phyloP scores from a whole-genome alignment of 2,329 filamentous ascomycete genomes.

The Aspergillus nomiae region DNA sequence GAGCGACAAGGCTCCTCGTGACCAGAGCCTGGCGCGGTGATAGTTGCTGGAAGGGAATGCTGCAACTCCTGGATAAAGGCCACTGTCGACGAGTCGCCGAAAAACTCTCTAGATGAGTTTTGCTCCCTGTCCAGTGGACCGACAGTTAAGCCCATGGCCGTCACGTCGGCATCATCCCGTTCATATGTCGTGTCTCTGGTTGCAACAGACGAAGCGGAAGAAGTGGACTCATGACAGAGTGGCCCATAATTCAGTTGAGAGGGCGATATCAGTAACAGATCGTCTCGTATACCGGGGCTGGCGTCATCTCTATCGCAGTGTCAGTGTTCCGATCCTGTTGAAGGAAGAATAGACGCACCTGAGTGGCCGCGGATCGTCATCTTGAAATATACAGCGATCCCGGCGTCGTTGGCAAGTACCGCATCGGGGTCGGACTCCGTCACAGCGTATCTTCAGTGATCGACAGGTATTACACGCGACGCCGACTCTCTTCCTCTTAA shows the following conservation, averaged over 20 bases:
- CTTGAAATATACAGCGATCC: not conserved
- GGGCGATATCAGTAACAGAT: not conserved
- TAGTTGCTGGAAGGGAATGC: not conserved
- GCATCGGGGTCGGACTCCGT: not conserved
- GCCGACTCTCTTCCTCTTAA: constrained; percentile 1
- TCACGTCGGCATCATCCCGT: not conserved
- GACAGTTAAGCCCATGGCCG: not conserved
- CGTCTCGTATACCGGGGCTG: not conserved
- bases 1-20: not conserved
- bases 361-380: not conserved
- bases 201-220: not conserved
- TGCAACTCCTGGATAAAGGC: not conserved
- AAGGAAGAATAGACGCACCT: not conserved
- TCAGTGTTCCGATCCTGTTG: not conserved
- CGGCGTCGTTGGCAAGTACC: not conserved
- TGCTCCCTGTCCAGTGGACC: not conserved
- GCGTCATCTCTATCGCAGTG: not conserved
- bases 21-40: not conserved
- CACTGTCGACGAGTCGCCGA: not conserved
- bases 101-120: not conserved
- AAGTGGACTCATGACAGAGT: not conserved
- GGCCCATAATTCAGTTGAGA: not conserved
- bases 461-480: not conserved
- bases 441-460: not conserved
- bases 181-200: not conserved